Evolutionary conservation across 2,329 filamentous ascomycete genomes (phyloP).

Genomic region (Cytospora piceae): DNA sequence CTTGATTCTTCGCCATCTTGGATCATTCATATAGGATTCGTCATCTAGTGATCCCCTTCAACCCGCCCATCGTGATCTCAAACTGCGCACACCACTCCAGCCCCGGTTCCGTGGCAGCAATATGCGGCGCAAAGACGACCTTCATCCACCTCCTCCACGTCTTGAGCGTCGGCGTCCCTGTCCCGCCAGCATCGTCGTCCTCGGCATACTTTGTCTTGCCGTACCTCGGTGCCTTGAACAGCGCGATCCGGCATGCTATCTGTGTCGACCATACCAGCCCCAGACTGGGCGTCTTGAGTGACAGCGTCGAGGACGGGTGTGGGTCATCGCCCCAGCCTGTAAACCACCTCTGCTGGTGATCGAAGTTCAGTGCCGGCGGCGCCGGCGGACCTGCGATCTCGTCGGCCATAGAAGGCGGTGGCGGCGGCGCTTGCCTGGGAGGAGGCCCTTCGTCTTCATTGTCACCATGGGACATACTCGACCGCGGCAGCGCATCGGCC

Average conservation of each 20-base stretch:
- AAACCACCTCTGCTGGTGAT: constrained; percentile 93
- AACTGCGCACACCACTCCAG: constrained; percentile 66
- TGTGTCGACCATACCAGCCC: constrained; percentile 92
- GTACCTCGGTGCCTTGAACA: constrained; percentile 72
- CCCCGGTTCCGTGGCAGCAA: constrained; percentile 54
- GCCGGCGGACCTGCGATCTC: constrained; percentile 11
- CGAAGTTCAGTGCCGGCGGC: constrained; percentile 66
- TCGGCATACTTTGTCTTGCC: constrained; percentile 38
- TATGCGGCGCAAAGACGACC: constrained; percentile 86
- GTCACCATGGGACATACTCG: constrained; percentile 38
- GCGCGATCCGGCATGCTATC: constrained; percentile 77
- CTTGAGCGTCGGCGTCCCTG: constrained; percentile 51
- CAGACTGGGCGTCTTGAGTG: constrained; percentile 80
- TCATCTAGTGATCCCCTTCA: constrained; percentile 43
- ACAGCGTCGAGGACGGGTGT: constrained; percentile 45
- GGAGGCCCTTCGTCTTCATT: constrained; percentile 30
- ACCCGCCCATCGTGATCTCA: constrained; percentile 71
- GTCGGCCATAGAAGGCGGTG: constrained; percentile 19
- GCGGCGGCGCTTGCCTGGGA: constrained; percentile 7
- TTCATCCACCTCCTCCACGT: constrained; percentile 80
- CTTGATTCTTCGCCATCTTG: not conserved
- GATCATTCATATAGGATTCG: not conserved
- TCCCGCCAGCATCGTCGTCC: constrained; percentile 41
- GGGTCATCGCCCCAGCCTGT: constrained; percentile 86
- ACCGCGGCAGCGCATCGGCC: constrained; percentile 40